phyloP scores from a whole-genome alignment of 768 basidiomycete species.

The Brasilioporus rufonigricans region DNA sequence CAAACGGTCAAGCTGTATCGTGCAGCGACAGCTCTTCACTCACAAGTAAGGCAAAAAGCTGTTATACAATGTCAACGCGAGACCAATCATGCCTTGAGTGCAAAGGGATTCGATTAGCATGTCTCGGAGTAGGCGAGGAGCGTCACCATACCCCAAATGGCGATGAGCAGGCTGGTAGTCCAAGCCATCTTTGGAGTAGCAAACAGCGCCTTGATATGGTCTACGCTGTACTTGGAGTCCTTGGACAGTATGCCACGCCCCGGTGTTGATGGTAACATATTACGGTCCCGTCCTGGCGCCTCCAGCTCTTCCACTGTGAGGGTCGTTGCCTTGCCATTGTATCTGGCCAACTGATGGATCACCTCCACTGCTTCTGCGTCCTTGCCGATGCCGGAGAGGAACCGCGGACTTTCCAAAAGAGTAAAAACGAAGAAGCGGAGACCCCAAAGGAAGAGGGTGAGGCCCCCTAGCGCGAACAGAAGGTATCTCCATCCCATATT shows the following conservation, averaged over 20 bases:
- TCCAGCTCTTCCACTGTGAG: constrained; percentile 47
- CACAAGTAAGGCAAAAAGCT: constrained; percentile 53
- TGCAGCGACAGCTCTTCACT: constrained; percentile 12
- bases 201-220: constrained; percentile 62
- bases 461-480: constrained; percentile 49
- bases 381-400: constrained; percentile 50
- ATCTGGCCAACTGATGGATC: constrained; percentile 47
- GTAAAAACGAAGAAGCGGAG: constrained; percentile 52
- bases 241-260: constrained; percentile 35
- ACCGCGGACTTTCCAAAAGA: constrained; percentile 57
- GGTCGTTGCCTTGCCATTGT: constrained; percentile 42
- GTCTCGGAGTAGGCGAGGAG: background rate
- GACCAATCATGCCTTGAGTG: constrained; percentile 61
- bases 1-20: background rate
- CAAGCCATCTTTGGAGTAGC: constrained; percentile 59
- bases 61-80: constrained; percentile 69
- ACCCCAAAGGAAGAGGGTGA: constrained; percentile 51
- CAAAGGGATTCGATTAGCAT: background rate
- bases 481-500: constrained; percentile 71
- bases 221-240: constrained; percentile 37
- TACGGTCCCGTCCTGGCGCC: constrained; percentile 25
- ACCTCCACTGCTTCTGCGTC: constrained; percentile 51
- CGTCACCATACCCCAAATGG: constrained; percentile 39
- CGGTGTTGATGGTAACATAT: constrained; percentile 11
- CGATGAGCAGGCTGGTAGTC: constrained; percentile 60